These are phyloP conservation scores for Phyllosticta citriasiana DNA, from an alignment of 2,329 filamentous ascomycete species.

Conservation along the genomic window DNA sequence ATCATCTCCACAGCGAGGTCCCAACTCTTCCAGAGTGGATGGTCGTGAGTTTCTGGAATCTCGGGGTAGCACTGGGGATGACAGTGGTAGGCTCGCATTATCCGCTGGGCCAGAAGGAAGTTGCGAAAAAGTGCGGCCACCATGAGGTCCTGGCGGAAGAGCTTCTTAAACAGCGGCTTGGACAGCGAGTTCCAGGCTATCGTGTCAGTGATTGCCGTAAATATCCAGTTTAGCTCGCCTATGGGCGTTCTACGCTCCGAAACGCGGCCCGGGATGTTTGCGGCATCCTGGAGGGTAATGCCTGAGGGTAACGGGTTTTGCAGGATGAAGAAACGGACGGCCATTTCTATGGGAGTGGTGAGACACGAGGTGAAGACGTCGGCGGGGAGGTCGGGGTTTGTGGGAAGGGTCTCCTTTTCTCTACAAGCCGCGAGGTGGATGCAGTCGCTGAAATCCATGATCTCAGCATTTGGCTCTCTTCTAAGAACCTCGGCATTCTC, in stretches of 20 bases:
- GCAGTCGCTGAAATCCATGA: slow-evolving; percentile 64
- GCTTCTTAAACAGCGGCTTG: slow-evolving; percentile 84
- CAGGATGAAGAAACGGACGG: slow-evolving; percentile 88
- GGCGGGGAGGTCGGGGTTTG: slow-evolving; percentile 84
- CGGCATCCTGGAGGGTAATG: slow-evolving; percentile 70
- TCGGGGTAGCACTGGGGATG: slow-evolving; percentile 85
- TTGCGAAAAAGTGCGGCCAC: slow-evolving; percentile 97
- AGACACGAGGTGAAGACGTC: slow-evolving; percentile 94
- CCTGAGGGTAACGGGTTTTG: slow-evolving; percentile 68
- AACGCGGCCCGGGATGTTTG: slow-evolving; percentile 79
- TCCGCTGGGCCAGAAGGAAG: slow-evolving; percentile 84
- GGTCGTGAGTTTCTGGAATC: slow-evolving; percentile 89
- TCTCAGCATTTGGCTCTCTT: slow-evolving; percentile 59
- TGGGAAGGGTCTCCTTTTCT: slow-evolving; percentile 84
- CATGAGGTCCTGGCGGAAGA: slow-evolving; percentile 96
- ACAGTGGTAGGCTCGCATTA: slow-evolving; percentile 95
- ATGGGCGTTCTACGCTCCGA: slow-evolving; percentile 89
- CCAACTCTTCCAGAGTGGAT: slow-evolving; percentile 95
- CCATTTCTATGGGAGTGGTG: slow-evolving; percentile 96
- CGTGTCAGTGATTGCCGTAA: slow-evolving; percentile 96
- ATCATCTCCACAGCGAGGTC: slow-evolving; percentile 95
- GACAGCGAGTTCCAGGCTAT: slow-evolving; percentile 97
- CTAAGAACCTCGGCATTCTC: slow-evolving; percentile 70
- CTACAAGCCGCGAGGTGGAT: slow-evolving; percentile 91
- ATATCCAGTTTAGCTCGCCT: slow-evolving; percentile 98